A percentile compares a stretch with the other conserved stretches of the same genome.
These are phyloP conservation scores for Monosporascus sp. DNA, from an alignment of 2,329 filamentous ascomycete genomes.

Conservation along the genomic window DNA sequence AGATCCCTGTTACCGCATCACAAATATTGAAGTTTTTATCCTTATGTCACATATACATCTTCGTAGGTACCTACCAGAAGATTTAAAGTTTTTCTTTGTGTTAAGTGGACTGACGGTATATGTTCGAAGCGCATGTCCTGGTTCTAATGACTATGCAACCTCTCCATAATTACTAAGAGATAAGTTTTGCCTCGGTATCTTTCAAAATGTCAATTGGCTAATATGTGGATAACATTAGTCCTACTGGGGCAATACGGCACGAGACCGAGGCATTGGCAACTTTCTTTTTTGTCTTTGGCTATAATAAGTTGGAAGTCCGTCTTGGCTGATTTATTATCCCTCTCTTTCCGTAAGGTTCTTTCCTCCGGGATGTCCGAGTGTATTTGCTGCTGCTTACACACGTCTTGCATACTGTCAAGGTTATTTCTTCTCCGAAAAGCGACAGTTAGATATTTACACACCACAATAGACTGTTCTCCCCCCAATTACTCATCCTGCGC, in stretches of 20 bases:
- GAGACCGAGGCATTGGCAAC: not conserved
- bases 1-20: too few relatives aligned
- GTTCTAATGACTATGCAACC: too few relatives aligned
- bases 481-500: too few relatives aligned
- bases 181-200: too few relatives aligned
- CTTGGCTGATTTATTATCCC: not conserved
- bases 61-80: too few relatives aligned
- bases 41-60: too few relatives aligned
- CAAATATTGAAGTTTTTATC: too few relatives aligned
- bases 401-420: not conserved
- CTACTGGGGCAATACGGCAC: not conserved
- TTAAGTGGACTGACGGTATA: too few relatives aligned
- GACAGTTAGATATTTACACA: not conserved
- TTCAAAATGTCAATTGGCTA: too few relatives aligned
- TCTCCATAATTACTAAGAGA: too few relatives aligned
- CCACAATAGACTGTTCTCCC: not conserved
- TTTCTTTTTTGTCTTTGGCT: not conserved
- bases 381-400: not conserved
- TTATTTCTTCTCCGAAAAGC: not conserved
- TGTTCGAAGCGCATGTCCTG: too few relatives aligned
- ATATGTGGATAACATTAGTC: slow-evolving; percentile 3
- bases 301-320: not conserved
- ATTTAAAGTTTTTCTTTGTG: too few relatives aligned
- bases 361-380: not conserved
- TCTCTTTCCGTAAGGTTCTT: not conserved